phyloP scores from a whole-genome alignment of 1,284 basidiomycete genomes.

The Phylloporus sp. region DNA sequence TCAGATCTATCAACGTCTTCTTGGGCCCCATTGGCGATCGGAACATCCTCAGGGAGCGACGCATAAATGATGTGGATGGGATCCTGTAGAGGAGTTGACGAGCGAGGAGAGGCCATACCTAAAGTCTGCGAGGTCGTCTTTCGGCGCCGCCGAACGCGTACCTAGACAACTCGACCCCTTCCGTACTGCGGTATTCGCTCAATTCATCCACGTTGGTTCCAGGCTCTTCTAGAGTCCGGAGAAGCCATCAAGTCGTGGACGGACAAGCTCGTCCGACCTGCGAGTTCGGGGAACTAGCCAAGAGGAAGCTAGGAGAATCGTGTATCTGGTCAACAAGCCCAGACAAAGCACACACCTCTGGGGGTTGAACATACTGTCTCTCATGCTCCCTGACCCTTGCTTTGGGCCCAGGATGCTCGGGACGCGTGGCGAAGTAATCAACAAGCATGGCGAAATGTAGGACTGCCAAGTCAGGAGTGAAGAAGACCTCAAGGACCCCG shows the following conservation, averaged over 20 bases:
- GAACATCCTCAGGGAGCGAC: too few relatives aligned
- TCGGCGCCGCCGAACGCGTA: slow-evolving; percentile 64
- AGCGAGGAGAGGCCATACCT: slow-evolving; percentile 25
- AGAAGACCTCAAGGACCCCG: too few relatives aligned
- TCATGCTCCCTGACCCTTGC: too few relatives aligned
- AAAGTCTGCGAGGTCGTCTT: too few relatives aligned
- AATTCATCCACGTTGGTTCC: slow-evolving; percentile 74
- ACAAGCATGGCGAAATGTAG: too few relatives aligned
- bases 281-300: slow-evolving; percentile 72
- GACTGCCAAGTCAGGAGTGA: too few relatives aligned
- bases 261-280: slow-evolving; percentile 60
- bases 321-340: slow-evolving; percentile 75
- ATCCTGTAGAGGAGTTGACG: slow-evolving; percentile 47
- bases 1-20: slow-evolving; percentile 46
- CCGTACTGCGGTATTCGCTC: slow-evolving; percentile 59
- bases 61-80: slow-evolving; percentile 64
- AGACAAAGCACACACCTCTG: slow-evolving; percentile 69
- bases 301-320: slow-evolving; percentile 62
- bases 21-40: too few relatives aligned
- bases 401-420: too few relatives aligned
- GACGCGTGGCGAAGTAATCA: too few relatives aligned
- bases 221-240: too few relatives aligned
- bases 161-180: slow-evolving; percentile 65
- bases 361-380: too few relatives aligned
- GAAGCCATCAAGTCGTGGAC: slow-evolving; percentile 62